These are phyloP conservation scores for Cryptococcus maquisensis DNA, from an alignment of 1,284 basidiomycete species.

Conservation along the genomic window DNA sequence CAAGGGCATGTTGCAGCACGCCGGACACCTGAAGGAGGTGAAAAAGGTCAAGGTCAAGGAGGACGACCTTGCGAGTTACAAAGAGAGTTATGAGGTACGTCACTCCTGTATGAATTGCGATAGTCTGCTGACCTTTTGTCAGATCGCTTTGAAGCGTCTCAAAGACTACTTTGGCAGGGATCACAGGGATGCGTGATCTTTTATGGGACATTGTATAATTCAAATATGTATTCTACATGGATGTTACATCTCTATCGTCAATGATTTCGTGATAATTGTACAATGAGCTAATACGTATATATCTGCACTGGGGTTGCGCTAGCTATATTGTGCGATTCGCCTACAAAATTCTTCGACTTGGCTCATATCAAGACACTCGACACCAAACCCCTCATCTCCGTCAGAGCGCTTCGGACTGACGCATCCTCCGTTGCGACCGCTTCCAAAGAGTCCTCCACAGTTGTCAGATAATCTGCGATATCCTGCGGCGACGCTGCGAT, in stretches of 20 bases:
- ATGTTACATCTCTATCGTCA: background rate
- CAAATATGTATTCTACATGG: background rate
- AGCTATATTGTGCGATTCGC: too few relatives aligned
- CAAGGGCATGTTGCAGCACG: constrained; percentile 74
- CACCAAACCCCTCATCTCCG: too few relatives aligned
- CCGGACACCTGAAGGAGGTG: constrained; percentile 68
- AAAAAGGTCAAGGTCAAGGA: constrained; percentile 67
- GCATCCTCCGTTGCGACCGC: background rate
- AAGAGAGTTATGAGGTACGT: constrained; percentile 60
- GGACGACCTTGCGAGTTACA: constrained; percentile 58
- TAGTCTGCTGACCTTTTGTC: background rate
- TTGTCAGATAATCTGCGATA: too few relatives aligned
- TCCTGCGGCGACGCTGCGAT: background rate
- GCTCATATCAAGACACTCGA: too few relatives aligned
- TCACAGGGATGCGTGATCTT: background rate
- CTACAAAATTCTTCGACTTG: too few relatives aligned
- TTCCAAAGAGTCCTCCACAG: too few relatives aligned
- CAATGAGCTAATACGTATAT: background rate
- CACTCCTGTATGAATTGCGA: background rate
- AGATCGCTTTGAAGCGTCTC: constrained; percentile 35
- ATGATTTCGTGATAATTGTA: background rate
- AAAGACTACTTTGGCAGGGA: constrained; percentile 25
- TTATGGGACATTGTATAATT: background rate
- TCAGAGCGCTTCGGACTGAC: too few relatives aligned
- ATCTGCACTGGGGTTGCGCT: too few relatives aligned